Evolutionary conservation across 2,329 filamentous ascomycete genomes (phyloP), one percentile per base, ranked within the genome.

Genomic region (Blastomyces gilchristii): DNA sequence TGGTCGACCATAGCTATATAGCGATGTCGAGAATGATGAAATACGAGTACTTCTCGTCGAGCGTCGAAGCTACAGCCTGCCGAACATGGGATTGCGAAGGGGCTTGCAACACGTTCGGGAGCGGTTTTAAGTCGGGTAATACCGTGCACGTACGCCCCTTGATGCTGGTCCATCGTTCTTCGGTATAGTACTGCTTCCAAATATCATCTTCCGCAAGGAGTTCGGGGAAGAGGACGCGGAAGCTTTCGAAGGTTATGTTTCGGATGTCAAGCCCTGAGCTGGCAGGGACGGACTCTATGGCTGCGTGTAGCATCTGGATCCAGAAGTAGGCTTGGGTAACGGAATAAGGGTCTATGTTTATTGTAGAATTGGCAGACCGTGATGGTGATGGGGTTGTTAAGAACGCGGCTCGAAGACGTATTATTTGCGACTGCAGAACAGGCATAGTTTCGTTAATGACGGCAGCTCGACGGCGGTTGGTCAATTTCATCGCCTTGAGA

Each of bases 181-280:
- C 41, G 0, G 67, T 71, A 52, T 75, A 75, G n/a, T 72, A 68
- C 0, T 64, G 34, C 0, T 63, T 63, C 73, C 73, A 75, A 11
- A 72, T 71, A 1, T 68, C 63, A 0, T 70, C 69, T 0, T 54
- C 63, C 2, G 72, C 53, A 11, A 61, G n/a, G 49, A 61, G 60
- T 22, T 53, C 34, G 2, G 63, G 66, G 18, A 70, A 72, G 0
- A 73, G 64, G 0, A 67, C 63, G 12, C 64, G 69, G 22, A 73
- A 71, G 0, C 65, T 28, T 65, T 67, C 1, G 62, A 65, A 49
- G 63, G 5, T 53, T n/a, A 61, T 49, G 31, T 14, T 52, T 28
- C 47, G 39, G 28, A 54, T 54, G 34, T 61, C 60, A 39, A 61
- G 60, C 6, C 60, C 49, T 28, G 25, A 61, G 12, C 34, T 47